Evolutionary conservation across 441 rosid genomes (phyloP), one percentile per base, ranked within the genome.

Genomic region (Cnidoscolus chayamansa): DNA sequence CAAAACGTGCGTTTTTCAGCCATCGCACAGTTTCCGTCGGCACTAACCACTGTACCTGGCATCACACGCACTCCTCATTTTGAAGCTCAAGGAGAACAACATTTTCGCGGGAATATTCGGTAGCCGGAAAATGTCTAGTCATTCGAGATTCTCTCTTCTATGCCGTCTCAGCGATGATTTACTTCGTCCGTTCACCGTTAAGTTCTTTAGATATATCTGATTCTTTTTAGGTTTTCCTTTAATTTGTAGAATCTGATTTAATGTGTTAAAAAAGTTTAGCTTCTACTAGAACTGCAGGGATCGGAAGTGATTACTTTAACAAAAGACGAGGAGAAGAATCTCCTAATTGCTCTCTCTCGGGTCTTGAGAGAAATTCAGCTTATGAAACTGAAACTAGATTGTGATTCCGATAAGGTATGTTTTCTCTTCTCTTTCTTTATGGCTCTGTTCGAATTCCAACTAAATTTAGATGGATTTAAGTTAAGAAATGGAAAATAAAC

Each of bases 331-430:
- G 92, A 90, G 84, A 83, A 79, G 73, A 71, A 76, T 17, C 78
- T 90, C 64, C 80, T 90, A 50, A 65, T 83, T 50, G 73, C 85
- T 67, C 90, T 90, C 11, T 89, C 93, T 65, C 79, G 84, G 88
- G 90, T 84, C 59, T 71, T 77, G 65, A 83, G 82, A 74, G 82
- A 85, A 68, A 79, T 92, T 67, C 89, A 79, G 78, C 75, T 72
- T 47, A 83, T 84, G 87, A 82, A 35, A 25, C 43, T 40, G 4
- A 78, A 82, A 54, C 70, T 40, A 53, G 77, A 59, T 50, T 2
- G 35, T 53, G 82, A 81, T 75, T 81, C 82, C 11, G 73, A 63
- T 57, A 31, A 56, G 58, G 83, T 81, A 65, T 74, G 67, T 56
- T 67, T 2, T 20, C 63, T 47, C 50, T 2, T 59, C n/a, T 65